These are phyloP conservation scores for Coemansia sp. DNA, from an alignment of 192 early-diverging fungal genomes.

Conservation along the genomic window DNA sequence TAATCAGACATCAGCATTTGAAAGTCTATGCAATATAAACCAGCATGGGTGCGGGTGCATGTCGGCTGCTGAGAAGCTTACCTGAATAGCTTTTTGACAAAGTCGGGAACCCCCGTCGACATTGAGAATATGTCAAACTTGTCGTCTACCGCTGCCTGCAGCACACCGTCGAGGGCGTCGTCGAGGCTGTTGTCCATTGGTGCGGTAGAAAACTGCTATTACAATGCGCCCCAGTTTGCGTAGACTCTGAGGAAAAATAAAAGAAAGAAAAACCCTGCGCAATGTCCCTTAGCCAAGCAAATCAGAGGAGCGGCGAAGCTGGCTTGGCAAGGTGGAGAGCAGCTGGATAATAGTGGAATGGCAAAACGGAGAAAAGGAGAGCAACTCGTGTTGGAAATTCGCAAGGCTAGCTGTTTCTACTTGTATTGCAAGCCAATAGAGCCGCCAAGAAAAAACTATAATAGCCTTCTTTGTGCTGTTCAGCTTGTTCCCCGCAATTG, in stretches of 20 bases:
- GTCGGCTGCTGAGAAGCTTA: slow-evolving; percentile 8
- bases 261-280: background rate
- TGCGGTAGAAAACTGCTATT: too few relatives aligned
- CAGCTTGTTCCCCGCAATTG: slow-evolving; percentile 3
- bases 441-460: background rate
- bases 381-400: background rate
- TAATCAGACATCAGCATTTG: too few relatives aligned
- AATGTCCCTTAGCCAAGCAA: too few relatives aligned
- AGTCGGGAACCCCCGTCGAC: slow-evolving; percentile 50
- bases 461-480: background rate
- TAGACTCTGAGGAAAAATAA: background rate
- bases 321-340: background rate
- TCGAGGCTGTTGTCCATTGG: slow-evolving; percentile 37
- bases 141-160: slow-evolving; percentile 37
- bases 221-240: background rate
- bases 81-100: slow-evolving; percentile 53
- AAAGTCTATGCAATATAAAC: background rate
- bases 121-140: slow-evolving; percentile 47
- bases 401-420: background rate
- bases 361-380: background rate
- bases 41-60: background rate
- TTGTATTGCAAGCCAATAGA: slow-evolving; percentile 6
- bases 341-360: background rate
- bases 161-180: slow-evolving; percentile 27
- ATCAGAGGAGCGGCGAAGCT: too few relatives aligned